These are phyloP conservation scores for Beta vulgaris DNA, from an alignment of 148 eudicot genomes.

Conservation along the genomic window DNA sequence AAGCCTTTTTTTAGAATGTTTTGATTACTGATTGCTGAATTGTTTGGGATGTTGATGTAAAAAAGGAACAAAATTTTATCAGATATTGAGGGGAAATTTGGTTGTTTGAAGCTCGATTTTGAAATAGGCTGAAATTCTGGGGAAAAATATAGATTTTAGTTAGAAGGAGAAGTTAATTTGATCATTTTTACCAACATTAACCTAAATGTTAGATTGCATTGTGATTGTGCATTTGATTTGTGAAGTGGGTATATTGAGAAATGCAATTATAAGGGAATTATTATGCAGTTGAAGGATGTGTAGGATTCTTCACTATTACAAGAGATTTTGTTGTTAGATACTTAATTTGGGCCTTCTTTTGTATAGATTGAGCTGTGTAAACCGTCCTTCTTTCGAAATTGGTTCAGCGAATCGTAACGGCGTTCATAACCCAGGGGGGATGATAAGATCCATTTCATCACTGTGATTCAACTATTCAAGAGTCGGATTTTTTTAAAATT, in stretches of 20 bases:
- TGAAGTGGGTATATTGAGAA: background rate
- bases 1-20: background rate
- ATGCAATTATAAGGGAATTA: background rate
- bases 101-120: background rate
- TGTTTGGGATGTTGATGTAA: background rate
- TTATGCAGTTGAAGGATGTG: background rate
- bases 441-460: no score
- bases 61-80: no score
- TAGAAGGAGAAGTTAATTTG: background rate
- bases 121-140: background rate
- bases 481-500: no score
- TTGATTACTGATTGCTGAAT: background rate
- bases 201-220: background rate
- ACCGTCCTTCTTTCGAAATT: no score
- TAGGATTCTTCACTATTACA: background rate
- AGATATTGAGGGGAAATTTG: background rate
- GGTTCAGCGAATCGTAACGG: no score
- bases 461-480: no score
- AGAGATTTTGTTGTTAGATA: background rate
- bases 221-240: background rate
- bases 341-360: background rate
- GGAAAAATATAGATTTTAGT: background rate
- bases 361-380: background rate
- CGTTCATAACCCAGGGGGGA: no score
- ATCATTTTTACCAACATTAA: background rate